Conservation (phyloP, 305 asterid genomes). For the Solanum hybrid region DNA sequence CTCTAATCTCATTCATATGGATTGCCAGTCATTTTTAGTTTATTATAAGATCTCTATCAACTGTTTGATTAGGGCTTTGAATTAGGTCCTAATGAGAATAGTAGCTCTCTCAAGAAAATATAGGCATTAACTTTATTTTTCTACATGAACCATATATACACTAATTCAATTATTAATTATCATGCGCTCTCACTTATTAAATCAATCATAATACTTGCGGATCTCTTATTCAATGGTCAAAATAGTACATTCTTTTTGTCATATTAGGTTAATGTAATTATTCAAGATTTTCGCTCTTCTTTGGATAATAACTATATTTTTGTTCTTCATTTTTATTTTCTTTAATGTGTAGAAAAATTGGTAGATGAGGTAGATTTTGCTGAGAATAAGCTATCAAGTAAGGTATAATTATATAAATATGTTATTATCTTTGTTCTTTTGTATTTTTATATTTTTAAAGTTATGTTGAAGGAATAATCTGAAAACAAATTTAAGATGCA, state of each 20-base stretch:
- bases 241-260: not conserved
- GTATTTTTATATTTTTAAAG: not conserved
- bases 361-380: not conserved
- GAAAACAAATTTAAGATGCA: not conserved
- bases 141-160: not conserved
- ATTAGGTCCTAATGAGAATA: not conserved
- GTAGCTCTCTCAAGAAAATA: not conserved
- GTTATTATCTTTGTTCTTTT: not conserved
- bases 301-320: not conserved
- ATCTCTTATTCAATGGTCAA: not conserved
- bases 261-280: not conserved
- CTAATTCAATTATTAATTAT: not conserved
- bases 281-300: not conserved
- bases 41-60: not conserved
- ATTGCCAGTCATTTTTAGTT: not conserved
- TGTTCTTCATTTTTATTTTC: not conserved
- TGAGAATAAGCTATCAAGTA: not conserved
- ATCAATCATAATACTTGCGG: not conserved
- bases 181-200: not conserved
- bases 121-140: not conserved
- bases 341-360: not conserved
- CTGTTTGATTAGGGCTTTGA: not conserved
- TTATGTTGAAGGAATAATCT: not conserved
- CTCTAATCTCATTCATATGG: not conserved
- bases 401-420: not conserved